Percentiles rank a stretch among this genome's conserved stretches.
phyloP scores from a whole-genome alignment of 192 early-diverging fungal species.

The Entophlyctis luteolus region DNA sequence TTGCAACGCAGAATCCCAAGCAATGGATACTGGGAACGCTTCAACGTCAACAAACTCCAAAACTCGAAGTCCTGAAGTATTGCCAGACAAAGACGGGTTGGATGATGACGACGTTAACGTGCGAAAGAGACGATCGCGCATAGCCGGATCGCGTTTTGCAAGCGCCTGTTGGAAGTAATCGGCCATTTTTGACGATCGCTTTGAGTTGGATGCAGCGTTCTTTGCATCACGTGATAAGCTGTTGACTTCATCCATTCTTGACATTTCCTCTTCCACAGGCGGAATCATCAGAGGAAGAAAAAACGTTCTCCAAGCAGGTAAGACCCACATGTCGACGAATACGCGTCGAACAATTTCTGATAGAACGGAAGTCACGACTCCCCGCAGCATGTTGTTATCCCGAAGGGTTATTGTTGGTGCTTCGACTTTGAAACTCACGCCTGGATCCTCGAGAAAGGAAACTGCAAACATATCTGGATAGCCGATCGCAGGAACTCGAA shows the following conservation, averaged over 20 bases:
- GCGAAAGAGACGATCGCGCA: background rate
- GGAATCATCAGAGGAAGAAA: constrained; percentile 56
- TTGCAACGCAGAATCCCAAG: background rate
- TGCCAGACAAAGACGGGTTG: background rate
- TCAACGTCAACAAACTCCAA: background rate
- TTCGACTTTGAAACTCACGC: constrained; percentile 48
- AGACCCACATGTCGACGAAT: constrained; percentile 56
- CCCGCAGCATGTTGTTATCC: constrained; percentile 45
- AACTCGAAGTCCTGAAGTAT: background rate
- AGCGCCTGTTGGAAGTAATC: background rate
- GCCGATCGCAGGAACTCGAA: constrained; percentile 42
- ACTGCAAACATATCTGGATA: constrained; percentile 49
- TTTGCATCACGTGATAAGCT: constrained; percentile 3
- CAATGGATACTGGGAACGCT: constrained; percentile 3
- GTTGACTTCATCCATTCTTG: constrained; percentile 28
- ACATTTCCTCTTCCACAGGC: constrained; percentile 29
- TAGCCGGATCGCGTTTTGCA: background rate
- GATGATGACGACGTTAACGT: background rate
- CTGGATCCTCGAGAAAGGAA: constrained; percentile 54
- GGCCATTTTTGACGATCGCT: background rate
- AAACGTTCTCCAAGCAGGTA: constrained; percentile 50
- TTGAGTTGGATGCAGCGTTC: background rate
- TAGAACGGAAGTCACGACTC: constrained; percentile 47
- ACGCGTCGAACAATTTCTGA: constrained; percentile 40
- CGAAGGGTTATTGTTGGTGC: constrained; percentile 40